Evolutionary conservation across 257 asterid genomes (phyloP), one percentile per base, ranked within the genome.

Genomic region (Plantago ovata): DNA sequence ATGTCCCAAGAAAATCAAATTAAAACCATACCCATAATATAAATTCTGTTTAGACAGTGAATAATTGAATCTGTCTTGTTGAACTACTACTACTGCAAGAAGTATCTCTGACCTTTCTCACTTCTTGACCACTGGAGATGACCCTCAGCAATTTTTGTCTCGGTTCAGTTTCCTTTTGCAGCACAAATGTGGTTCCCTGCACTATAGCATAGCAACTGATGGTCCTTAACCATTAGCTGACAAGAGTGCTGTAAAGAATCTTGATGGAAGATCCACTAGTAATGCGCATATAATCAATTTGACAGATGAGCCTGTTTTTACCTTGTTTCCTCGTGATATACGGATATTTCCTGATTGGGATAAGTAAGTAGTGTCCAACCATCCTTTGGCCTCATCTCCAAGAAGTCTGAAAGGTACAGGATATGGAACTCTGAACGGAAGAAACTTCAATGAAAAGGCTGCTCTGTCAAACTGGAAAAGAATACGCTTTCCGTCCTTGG

Each of bases 111-210:
- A 87, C 98, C 96, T 91, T 58, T 78, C 68, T 81, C 64, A 79
- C 95, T 53, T 67, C 39, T 66, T 49, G 69, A 45, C 87, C 89
- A 20, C 60, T 71, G 56, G 92, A 81, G 68, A 91, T 83, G 63
- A 72, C 74, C 6, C 84, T 81, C 38, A 91, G 58, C 77, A 91
- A 69, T 56, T 70, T 87, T 71, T 91, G 98, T 69, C 96, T 78
- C 28, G 76, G 75, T 24, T 83, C 96, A 15, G 84, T 83, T 78
- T 79, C 84, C 75, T 84, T 91, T 77, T 91, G 98, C 82, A 91
- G 84, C 71, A 91, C 98, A 71, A 91, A 91, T 23, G 96, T 91
- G 38, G 96, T 85, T 82, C 98, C 98, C 98, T 91, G 96, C 87
- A 80, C 95, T 84, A 82, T 68, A 84, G 28, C 84, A 67, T 69